These are phyloP conservation scores for Coniochaeta hoffmannii DNA, from an alignment of 2,329 filamentous ascomycete genomes.

Conservation along the genomic window DNA sequence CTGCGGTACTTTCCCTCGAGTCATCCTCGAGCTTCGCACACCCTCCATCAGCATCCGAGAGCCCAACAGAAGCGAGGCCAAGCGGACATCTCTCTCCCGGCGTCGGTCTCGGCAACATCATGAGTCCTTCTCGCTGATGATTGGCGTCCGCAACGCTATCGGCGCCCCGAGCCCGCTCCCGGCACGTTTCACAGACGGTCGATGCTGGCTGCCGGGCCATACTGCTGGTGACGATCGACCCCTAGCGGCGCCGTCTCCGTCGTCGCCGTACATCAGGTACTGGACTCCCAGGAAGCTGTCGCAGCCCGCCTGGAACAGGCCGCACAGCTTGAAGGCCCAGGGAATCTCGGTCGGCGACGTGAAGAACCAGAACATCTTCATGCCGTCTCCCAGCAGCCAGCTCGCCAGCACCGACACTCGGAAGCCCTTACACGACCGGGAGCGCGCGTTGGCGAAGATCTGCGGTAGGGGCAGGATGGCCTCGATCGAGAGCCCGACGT, in stretches of 20 bases:
- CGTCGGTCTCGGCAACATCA: neutral
- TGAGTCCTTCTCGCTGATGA: slow-evolving; percentile 1
- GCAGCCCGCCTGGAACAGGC: slow-evolving; percentile 72
- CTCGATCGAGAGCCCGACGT: slow-evolving; percentile 70
- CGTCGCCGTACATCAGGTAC: slow-evolving; percentile 62
- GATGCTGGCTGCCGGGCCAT: neutral
- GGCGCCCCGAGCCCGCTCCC: neutral
- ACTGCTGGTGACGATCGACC: slow-evolving; percentile 5
- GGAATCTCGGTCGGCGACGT: slow-evolving; percentile 64
- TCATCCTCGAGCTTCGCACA: neutral
- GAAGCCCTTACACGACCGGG: slow-evolving; percentile 69
- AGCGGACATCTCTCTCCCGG: neutral
- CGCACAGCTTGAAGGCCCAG: slow-evolving; percentile 74
- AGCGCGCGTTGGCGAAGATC: slow-evolving; percentile 61
- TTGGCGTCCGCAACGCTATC: slow-evolving; percentile 18
- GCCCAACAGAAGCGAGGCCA: neutral
- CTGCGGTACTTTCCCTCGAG: neutral
- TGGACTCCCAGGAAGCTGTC: slow-evolving; percentile 69
- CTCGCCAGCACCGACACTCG: slow-evolving; percentile 66
- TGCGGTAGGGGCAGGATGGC: slow-evolving; percentile 77
- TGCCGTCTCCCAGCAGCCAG: slow-evolving; percentile 73
- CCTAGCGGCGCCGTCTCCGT: slow-evolving; percentile 34
- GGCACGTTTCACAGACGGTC: neutral
- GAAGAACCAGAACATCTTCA: slow-evolving; percentile 88
- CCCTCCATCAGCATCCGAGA: neutral